phyloP scores from a whole-genome alignment of 805 yeast genomes.

The Candida multigemmis region DNA sequence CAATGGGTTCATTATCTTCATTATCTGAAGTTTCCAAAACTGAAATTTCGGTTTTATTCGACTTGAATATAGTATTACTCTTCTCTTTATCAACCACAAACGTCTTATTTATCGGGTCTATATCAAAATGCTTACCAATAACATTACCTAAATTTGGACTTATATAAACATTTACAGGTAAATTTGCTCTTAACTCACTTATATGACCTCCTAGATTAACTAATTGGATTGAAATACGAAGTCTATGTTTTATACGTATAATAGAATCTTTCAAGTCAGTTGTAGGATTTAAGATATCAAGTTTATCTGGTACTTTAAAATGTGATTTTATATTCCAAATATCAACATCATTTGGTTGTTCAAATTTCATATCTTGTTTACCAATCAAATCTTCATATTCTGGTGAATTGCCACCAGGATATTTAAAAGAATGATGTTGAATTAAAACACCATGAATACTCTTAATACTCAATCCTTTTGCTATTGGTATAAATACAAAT shows the following conservation, averaged over 20 bases:
- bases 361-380: conserved; percentile 11
- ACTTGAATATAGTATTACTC: conserved; percentile 21
- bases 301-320: conserved; percentile 28
- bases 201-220: conserved; percentile 41
- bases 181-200: conserved; percentile 43
- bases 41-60: conserved; percentile 7
- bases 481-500: conserved; percentile 36
- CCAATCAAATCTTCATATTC: conserved; percentile 26
- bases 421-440: conserved; percentile 23
- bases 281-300: conserved; percentile 35
- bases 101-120: conserved; percentile 17
- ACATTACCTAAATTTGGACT: conserved; percentile 30
- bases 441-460: conserved; percentile 13
- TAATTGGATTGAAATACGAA: conserved; percentile 35
- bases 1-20: conserved; percentile 14
- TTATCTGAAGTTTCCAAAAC: conserved; percentile 9
- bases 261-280: conserved; percentile 30
- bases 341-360: conserved; percentile 20
- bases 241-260: conserved; percentile 36
- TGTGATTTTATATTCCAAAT: conserved; percentile 37
- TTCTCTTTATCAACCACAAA: conserved; percentile 11
- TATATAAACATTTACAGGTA: conserved; percentile 37
- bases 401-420: conserved; percentile 31
- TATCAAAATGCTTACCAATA: conserved; percentile 21
- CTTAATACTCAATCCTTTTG: conserved; percentile 31